A percentile compares a stretch with the other conserved stretches of the same genome.
Evolutionary conservation across 2,329 filamentous ascomycete genomes (phyloP).

Genomic region (Ceratocystis alfenasii): DNA sequence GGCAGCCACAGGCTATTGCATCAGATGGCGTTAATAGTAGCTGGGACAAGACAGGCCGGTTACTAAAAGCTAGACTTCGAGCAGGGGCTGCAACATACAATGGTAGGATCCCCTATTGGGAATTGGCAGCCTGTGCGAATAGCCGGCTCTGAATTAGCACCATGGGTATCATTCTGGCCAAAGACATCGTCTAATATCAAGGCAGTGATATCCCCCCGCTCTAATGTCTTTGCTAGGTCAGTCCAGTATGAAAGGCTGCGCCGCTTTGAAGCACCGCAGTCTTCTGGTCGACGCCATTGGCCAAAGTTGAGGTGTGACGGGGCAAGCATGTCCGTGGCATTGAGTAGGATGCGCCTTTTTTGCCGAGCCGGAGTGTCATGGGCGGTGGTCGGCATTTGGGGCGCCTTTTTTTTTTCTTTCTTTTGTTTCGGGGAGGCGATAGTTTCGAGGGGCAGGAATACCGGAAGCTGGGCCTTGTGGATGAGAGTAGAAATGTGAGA

Average conservation of each 20-base stretch:
- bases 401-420: neutral
- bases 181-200: slow-evolving; percentile 56
- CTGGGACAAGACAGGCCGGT: neutral
- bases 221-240: slow-evolving; percentile 49
- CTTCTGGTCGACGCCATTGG: slow-evolving; percentile 53
- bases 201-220: slow-evolving; percentile 50
- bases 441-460: neutral
- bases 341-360: slow-evolving; percentile 39
- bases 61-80: neutral
- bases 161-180: slow-evolving; percentile 59
- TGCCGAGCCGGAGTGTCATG: neutral
- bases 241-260: slow-evolving; percentile 51
- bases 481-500: neutral
- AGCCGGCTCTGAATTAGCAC: slow-evolving; percentile 43
- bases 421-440: neutral
- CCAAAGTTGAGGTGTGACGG: slow-evolving; percentile 53
- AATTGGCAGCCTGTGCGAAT: slow-evolving; percentile 54
- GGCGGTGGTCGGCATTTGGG: neutral
- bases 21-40: neutral
- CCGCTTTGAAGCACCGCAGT: slow-evolving; percentile 47
- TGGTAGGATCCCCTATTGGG: slow-evolving; percentile 57
- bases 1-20: slow-evolving; percentile 43
- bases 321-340: slow-evolving; percentile 55
- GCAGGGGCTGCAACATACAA: slow-evolving; percentile 13
- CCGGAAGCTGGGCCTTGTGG: neutral